A percentile compares a stretch with the other conserved stretches of the same genome.
Evolutionary conservation across 176 grass and related monocot species (phyloP).

Genomic region (Juncus inflexus): DNA sequence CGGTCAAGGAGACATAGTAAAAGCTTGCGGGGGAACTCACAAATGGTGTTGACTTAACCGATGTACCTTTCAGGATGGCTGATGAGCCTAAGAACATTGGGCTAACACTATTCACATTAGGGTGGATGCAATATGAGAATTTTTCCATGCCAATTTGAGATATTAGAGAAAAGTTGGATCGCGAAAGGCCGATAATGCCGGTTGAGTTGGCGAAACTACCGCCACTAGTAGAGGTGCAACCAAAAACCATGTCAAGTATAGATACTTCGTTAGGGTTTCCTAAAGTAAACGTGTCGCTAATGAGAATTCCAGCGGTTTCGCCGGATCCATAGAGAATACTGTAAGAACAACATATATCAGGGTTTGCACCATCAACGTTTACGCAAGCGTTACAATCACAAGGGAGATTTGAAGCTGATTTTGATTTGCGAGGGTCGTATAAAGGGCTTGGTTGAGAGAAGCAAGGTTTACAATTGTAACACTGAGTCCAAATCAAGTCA

Average conservation of each 20-base stretch:
- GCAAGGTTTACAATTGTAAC: slow-evolving; percentile 43
- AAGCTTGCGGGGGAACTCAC: slow-evolving; percentile 31
- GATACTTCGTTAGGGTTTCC: not conserved
- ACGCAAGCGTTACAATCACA: slow-evolving; percentile 40
- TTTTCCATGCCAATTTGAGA: slow-evolving; percentile 50
- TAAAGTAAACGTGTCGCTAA: no score
- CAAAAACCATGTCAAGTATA: slow-evolving; percentile 38
- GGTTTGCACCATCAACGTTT: no score
- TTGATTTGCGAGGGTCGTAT: slow-evolving; percentile 41
- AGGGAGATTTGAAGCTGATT: slow-evolving; percentile 32
- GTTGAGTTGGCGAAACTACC: slow-evolving; percentile 32
- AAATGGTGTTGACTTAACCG: slow-evolving; percentile 40
- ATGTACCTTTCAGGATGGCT: slow-evolving; percentile 8
- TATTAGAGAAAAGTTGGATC: slow-evolving; percentile 44
- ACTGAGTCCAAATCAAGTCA: slow-evolving; percentile 69
- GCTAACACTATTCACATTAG: slow-evolving; percentile 42
- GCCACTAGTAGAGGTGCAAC: slow-evolving; percentile 45
- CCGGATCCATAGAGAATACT: slow-evolving; percentile 55
- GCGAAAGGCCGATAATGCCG: slow-evolving; percentile 48
- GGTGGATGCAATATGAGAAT: slow-evolving; percentile 69
- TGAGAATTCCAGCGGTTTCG: not conserved
- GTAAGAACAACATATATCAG: slow-evolving; percentile 31
- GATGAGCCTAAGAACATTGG: slow-evolving; percentile 38
- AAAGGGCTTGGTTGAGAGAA: slow-evolving; percentile 35
- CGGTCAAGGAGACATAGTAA: slow-evolving; percentile 59